Evolutionary conservation across 371 early-diverging fungal species (phyloP).

Genomic region (Syncephalastrum sp.): DNA sequence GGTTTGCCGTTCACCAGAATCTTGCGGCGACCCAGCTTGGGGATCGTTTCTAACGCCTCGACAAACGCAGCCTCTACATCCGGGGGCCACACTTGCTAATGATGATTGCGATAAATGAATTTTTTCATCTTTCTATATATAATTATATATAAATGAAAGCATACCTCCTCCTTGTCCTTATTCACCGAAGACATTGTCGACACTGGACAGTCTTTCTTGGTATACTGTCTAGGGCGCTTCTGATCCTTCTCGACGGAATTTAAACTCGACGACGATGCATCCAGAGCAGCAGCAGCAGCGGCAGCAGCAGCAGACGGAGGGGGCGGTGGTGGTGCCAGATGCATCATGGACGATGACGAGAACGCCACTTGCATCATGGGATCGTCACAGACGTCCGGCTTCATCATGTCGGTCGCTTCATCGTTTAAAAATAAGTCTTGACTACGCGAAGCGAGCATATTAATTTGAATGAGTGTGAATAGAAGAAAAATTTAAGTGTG

Average conservation of each 20-base stretch:
- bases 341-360: too few species aligned
- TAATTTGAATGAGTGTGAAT: constrained; percentile 3
- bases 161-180: constrained; percentile 27
- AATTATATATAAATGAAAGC: neutral
- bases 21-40: constrained; percentile 60
- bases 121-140: neutral
- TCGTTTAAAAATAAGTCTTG: constrained; percentile 16
- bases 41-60: constrained; percentile 59
- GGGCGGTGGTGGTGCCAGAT: neutral
- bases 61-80: constrained; percentile 70
- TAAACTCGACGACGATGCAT: constrained; percentile 15
- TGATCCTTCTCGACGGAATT: constrained; percentile 17
- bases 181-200: constrained; percentile 4
- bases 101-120: constrained; percentile 2
- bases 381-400: too few species aligned
- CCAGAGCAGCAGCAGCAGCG: too few species aligned
- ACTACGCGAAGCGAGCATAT: constrained; percentile 18
- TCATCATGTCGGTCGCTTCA: constrained; percentile 6
- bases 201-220: constrained; percentile 9
- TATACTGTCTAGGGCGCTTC: constrained; percentile 16
- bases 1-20: constrained; percentile 63
- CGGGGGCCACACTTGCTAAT: constrained; percentile 69
- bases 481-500: constrained; percentile 2
- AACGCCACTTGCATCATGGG: too few species aligned
- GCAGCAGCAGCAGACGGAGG: constrained; percentile 22